Conservation (phyloP, 805 yeast species). For the Kuraishia floccosa region DNA sequence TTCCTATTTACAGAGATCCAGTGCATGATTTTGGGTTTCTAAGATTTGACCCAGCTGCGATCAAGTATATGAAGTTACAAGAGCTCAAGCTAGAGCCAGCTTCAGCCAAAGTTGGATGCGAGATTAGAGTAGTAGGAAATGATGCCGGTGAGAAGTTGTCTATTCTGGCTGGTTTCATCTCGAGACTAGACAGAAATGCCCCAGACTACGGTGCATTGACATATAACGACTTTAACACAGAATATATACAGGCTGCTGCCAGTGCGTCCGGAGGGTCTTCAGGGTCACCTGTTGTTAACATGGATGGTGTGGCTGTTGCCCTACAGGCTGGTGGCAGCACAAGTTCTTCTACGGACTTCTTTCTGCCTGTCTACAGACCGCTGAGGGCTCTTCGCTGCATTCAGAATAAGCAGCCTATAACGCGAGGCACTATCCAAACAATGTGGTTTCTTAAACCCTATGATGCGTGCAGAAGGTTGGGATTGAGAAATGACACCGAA, state of each 20-base stretch:
- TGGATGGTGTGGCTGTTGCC: slow-evolving; percentile 81
- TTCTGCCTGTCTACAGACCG: slow-evolving; percentile 77
- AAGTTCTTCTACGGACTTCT: slow-evolving; percentile 89
- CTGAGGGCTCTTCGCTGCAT: slow-evolving; percentile 70
- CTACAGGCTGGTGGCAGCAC: slow-evolving; percentile 91
- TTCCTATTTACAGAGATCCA: slow-evolving; percentile 84
- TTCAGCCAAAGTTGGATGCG: slow-evolving; percentile 82
- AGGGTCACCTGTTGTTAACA: slow-evolving; percentile 93
- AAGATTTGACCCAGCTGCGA: slow-evolving; percentile 57
- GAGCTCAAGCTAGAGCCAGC: slow-evolving; percentile 69
- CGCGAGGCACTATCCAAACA: slow-evolving; percentile 87
- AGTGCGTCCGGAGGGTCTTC: slow-evolving; percentile 93
- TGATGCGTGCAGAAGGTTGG: slow-evolving; percentile 84
- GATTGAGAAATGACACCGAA: slow-evolving; percentile 68
- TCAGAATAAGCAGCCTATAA: slow-evolving; percentile 44
- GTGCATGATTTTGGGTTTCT: slow-evolving; percentile 92
- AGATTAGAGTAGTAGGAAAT: slow-evolving; percentile 90
- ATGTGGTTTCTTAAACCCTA: slow-evolving; percentile 83
- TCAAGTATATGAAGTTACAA: slow-evolving; percentile 64
- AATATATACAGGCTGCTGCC: slow-evolving; percentile 93
- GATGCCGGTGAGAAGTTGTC: slow-evolving; percentile 93
- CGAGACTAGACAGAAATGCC: slow-evolving; percentile 83
- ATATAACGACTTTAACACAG: slow-evolving; percentile 89
- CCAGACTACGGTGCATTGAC: slow-evolving; percentile 87
- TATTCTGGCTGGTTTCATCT: slow-evolving; percentile 77